These are phyloP conservation scores for Wickerhamiella bombiphila DNA, from an alignment of 805 yeast genomes.

Conservation along the genomic window DNA sequence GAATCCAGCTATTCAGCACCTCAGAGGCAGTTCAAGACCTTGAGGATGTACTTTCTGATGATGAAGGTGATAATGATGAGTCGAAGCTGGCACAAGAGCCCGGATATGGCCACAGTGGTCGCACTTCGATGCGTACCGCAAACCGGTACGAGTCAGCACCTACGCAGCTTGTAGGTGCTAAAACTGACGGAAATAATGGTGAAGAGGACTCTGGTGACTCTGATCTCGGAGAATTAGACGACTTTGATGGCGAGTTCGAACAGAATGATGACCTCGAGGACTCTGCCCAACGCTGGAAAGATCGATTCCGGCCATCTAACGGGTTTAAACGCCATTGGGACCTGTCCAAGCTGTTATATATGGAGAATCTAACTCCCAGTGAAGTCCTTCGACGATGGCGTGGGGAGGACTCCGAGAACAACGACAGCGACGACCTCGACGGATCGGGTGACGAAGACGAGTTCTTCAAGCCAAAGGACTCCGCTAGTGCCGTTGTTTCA, in stretches of 20 bases:
- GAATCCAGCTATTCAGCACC: constrained; percentile 58
- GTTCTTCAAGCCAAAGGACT: neutral
- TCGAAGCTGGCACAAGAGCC: constrained; percentile 13
- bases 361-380: constrained; percentile 53
- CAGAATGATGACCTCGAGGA: constrained; percentile 16
- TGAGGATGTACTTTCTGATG: constrained; percentile 25
- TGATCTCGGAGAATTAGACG: neutral
- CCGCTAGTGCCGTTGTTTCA: constrained; percentile 1
- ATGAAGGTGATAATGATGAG: constrained; percentile 26
- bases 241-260: constrained; percentile 3
- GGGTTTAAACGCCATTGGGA: constrained; percentile 47
- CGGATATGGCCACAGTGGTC: constrained; percentile 35
- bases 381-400: constrained; percentile 21
- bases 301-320: constrained; percentile 35
- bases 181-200: constrained; percentile 29
- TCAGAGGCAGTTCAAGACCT: constrained; percentile 36
- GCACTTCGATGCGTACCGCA: constrained; percentile 49
- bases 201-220: constrained; percentile 1
- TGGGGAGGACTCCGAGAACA: constrained; percentile 21
- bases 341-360: constrained; percentile 62
- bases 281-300: constrained; percentile 18
- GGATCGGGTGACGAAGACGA: constrained; percentile 30
- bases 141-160: constrained; percentile 20
- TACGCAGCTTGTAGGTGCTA: constrained; percentile 17
- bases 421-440: constrained; percentile 25